phyloP scores from a whole-genome alignment of 176 grass and related monocot genomes.

The Alloteropsis semialata region DNA sequence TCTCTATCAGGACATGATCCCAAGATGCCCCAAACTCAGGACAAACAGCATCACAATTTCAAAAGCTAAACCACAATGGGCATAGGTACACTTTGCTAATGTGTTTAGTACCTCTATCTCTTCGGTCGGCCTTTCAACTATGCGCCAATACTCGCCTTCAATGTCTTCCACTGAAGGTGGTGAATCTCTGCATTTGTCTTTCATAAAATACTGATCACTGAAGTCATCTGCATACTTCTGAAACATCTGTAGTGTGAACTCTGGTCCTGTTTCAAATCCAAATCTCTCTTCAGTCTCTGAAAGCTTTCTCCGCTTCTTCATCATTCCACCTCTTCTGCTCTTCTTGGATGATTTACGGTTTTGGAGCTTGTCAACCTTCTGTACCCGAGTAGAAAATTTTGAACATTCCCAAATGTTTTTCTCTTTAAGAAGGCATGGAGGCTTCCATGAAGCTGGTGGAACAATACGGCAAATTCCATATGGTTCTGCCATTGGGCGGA shows the following conservation, averaged over 20 bases:
- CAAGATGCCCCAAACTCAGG: too few species aligned
- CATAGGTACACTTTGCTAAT: neutral
- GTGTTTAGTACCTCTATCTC: conserved; percentile 97
- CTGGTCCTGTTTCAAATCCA: conserved; percentile 91
- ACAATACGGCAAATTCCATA: conserved; percentile 93
- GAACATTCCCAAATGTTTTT: conserved; percentile 63
- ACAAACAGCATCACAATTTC: too few species aligned
- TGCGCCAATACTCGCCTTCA: conserved; percentile 98
- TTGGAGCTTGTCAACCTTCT: conserved; percentile 97
- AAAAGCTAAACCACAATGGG: too few species aligned
- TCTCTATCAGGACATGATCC: conserved; percentile 15
- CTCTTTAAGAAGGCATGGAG: conserved; percentile 68
- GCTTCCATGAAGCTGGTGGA: conserved; percentile 77
- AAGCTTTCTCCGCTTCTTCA: conserved; percentile 85
- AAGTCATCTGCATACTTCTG: conserved; percentile 66
- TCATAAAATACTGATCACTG: conserved; percentile 80
- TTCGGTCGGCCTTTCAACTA: conserved; percentile 74
- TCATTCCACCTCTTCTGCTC: conserved; percentile 69
- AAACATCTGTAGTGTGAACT: conserved; percentile 79
- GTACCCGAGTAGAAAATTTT: conserved; percentile 86
- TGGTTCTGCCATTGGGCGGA: conserved; percentile 68
- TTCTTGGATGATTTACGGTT: conserved; percentile 79
- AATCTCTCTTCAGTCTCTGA: conserved; percentile 87
- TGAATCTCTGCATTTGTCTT: conserved; percentile 44
- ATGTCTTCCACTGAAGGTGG: conserved; percentile 82